Evolutionary conservation across 345 rosid species (phyloP).

Genomic region (Lepidium africanum): DNA sequence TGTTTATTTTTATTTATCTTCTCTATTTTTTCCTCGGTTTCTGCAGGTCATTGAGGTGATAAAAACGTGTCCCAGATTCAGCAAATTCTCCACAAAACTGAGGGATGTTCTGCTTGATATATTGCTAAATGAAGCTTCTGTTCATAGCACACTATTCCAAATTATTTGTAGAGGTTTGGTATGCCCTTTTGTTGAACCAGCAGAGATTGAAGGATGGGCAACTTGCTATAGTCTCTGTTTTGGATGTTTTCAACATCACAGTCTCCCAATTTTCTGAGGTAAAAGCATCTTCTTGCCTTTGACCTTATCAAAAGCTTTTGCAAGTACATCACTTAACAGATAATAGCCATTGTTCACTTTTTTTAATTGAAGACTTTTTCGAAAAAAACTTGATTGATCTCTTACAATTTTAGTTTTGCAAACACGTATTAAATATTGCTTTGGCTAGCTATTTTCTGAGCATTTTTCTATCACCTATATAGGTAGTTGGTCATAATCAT

Average conservation of each 20-base stretch:
- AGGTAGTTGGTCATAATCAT: background rate
- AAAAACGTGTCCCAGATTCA: slow-evolving; percentile 53
- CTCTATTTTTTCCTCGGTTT: background rate
- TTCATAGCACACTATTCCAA: slow-evolving; percentile 56
- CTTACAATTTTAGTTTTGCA: background rate
- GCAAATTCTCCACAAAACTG: slow-evolving; percentile 44
- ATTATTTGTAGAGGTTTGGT: too few species aligned
- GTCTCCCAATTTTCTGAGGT: slow-evolving; percentile 68
- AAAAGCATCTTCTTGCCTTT: background rate
- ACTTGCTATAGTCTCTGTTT: slow-evolving; percentile 65
- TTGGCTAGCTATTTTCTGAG: background rate
- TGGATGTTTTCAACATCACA: slow-evolving; percentile 48
- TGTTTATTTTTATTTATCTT: background rate
- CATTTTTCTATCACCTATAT: background rate
- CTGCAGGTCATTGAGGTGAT: slow-evolving; percentile 65
- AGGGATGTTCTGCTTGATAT: slow-evolving; percentile 50
- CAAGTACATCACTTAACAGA: background rate
- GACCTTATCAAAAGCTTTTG: slow-evolving; percentile 1
- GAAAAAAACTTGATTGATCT: background rate
- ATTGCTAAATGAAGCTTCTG: slow-evolving; percentile 72
- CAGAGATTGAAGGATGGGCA: too few species aligned
- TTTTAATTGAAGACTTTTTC: background rate
- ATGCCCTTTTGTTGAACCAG: too few species aligned
- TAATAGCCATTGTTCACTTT: background rate
- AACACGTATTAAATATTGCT: background rate